Percentiles rank a stretch among this genome's conserved stretches.
phyloP scores from a whole-genome alignment of 163 green algal genomes.

The Trebouxiophyceae sp. region DNA sequence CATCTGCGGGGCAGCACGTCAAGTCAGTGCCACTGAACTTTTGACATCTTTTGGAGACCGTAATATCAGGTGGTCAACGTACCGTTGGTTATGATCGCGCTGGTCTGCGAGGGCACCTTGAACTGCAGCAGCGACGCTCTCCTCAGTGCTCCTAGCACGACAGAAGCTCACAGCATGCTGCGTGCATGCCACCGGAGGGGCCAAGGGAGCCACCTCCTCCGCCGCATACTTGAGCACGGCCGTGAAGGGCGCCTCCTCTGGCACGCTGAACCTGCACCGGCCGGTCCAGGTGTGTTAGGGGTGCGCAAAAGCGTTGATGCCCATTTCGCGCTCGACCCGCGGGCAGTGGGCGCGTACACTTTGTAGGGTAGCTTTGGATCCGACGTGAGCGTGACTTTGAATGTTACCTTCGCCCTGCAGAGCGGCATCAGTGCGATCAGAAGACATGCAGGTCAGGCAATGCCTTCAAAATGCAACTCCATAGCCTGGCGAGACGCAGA shows the following conservation, averaged over 20 bases:
- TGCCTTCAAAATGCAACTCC: too few relatives aligned
- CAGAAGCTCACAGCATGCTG: not conserved
- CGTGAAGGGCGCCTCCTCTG: conserved; percentile 91
- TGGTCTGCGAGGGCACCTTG: conserved; percentile 84
- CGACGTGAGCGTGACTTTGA: conserved; percentile 91
- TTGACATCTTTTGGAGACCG: not conserved
- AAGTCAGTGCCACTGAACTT: not conserved
- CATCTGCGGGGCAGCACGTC: conserved; percentile 51
- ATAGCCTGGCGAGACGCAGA: too few relatives aligned
- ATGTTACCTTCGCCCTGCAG: conserved; percentile 71
- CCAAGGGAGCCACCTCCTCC: conserved; percentile 67
- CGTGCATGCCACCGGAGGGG: not conserved
- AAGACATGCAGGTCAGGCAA: too few relatives aligned
- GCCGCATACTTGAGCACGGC: conserved; percentile 95
- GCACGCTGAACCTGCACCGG: conserved; percentile 78
- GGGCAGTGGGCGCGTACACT: conserved; percentile 46
- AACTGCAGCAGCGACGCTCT: conserved; percentile 54
- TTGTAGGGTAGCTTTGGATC: conserved; percentile 94
- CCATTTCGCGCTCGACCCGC: too few relatives aligned
- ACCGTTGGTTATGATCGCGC: conserved; percentile 96
- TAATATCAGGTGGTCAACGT: not conserved
- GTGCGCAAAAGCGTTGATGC: too few relatives aligned
- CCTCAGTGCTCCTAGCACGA: not conserved
- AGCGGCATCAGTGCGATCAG: too few relatives aligned
- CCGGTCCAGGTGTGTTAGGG: too few relatives aligned